Base-by-base conservation (phyloP, 306 rosid species). In the Trichosanthes cucumerina region DNA sequence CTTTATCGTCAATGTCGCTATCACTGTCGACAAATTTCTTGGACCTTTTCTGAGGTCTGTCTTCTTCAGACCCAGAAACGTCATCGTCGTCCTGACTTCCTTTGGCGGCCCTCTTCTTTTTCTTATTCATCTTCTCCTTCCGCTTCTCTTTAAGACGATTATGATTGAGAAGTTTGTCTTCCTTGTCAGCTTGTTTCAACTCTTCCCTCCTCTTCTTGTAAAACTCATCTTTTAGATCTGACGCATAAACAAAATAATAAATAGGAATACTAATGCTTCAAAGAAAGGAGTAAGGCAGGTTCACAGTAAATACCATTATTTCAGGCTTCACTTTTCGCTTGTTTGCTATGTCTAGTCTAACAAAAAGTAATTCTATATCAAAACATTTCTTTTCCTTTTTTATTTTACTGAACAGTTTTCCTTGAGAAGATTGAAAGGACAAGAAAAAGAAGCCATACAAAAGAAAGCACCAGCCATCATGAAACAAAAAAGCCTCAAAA, bases 131-230 rank as follows among this genome's bases (percentile, higher is more conserved):
- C 86, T 82, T 76, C 86, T 92, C 93, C 33, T 82, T 82, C 68
- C 92, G 83, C 81, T 89, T 91, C 43, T 91, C 93, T 63, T 89
- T 84, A 0, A 60, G 92, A 34, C 99, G 97, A 73, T 91, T 80
- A 5, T 87, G 91, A 28, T 92, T 91, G 10, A 85, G 31, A 82
- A 84, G 81, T 75, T 88, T 91, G 85, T 92, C 99, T 81, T 91
- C 96, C 86, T 85, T 89, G 86, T 95, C 99, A 33, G 79, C 93
- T 83, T 81, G 82, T 87, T 84, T 89, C 78, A 92, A 79, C 80
- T 88, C 96, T 75, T 87, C 97, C 70, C 91, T 89, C 89, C 90
- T 81, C 87, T 82, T 90, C 77, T 84, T 90, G 79, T 95, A 91
- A 84, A 74, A 87, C 69, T 90, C 91, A 15, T 88, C 75, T 80